Evolutionary conservation across 2,329 filamentous ascomycete species (phyloP), one percentile per base, ranked within the genome.

Genomic region (Trichophyton benhamiae): DNA sequence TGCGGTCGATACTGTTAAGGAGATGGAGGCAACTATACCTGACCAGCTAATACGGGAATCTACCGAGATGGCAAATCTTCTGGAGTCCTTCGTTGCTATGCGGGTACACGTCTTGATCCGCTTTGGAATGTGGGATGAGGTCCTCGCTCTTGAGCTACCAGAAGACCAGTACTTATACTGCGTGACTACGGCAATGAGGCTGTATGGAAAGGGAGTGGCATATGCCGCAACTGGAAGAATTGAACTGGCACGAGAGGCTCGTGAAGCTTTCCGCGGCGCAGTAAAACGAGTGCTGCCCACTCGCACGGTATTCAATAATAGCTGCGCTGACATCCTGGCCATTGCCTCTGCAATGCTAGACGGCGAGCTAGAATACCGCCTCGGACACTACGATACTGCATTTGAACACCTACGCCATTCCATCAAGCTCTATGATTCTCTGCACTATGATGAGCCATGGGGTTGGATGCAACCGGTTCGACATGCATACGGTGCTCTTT

Each of bases 21-120:
- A 78, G 52, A 79, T 91, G 57, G 86, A 90, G 67, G 73, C 72
- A 0, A 82, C 83, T 0, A 74, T 91, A 3, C 81, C 87, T 0
- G 82, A 86, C 60, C 79, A 80, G 0, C 72, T 91, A 2, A 76
- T 91, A 0, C 80, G 82, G 0, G 69, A 84, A 64, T 84, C 82
- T 0, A 86, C 86, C 0, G 86, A 86, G 0, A 90, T 91, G 87
- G 87, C 87, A 0, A 87, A 91, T 71, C 91, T 86, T 83, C 76
- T 91, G 0, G 88, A 91, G 71, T 81, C 82, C 1, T 90, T 89
- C 65, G 72, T 87, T 2, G 80, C 82, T 0, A 83, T 89, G 70
- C 80, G 84, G 2, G 76, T 86, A 1, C 88, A 92, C 70, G 84
- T 85, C 0, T 76, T 88, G 15, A 78, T 92, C 52, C 83, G 88